Percentiles rank a stretch among this genome's conserved stretches.
phyloP scores from a whole-genome alignment of 2,329 filamentous ascomycete species.

The Ophiocordyceps camponoti-floridani region DNA sequence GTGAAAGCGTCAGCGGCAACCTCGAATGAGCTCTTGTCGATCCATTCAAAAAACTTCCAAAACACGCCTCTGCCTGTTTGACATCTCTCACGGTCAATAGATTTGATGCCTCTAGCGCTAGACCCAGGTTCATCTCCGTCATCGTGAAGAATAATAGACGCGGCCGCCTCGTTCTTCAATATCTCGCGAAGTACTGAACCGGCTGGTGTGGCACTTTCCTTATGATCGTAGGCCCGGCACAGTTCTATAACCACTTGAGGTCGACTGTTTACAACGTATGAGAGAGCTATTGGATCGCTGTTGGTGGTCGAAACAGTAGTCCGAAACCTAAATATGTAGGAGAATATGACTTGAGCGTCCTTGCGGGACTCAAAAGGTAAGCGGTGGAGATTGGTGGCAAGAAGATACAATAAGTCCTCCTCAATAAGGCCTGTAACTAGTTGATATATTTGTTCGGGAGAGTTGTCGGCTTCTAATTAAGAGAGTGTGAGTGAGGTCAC shows the following conservation, averaged over 20 bases:
- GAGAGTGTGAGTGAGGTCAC: background rate
- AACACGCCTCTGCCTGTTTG: slow-evolving; percentile 76
- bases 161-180: slow-evolving; percentile 74
- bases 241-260: slow-evolving; percentile 78
- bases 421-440: slow-evolving; percentile 72
- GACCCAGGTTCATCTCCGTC: slow-evolving; percentile 57
- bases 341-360: slow-evolving; percentile 90
- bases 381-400: slow-evolving; percentile 66
- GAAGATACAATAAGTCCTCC: slow-evolving; percentile 72
- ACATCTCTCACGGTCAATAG: slow-evolving; percentile 56
- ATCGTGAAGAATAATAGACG: slow-evolving; percentile 83
- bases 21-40: slow-evolving; percentile 91
- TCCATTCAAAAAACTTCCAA: slow-evolving; percentile 95
- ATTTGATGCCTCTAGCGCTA: slow-evolving; percentile 55
- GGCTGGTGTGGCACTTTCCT: slow-evolving; percentile 81
- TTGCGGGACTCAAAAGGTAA: slow-evolving; percentile 93
- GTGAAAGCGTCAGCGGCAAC: slow-evolving; percentile 95
- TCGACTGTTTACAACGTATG: slow-evolving; percentile 72
- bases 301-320: slow-evolving; percentile 47
- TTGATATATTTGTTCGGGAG: slow-evolving; percentile 73
- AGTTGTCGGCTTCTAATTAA: slow-evolving; percentile 58
- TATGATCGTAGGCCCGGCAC: slow-evolving; percentile 76
- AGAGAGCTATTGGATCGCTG: slow-evolving; percentile 66
- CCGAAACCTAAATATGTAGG: slow-evolving; percentile 82
- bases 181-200: slow-evolving; percentile 81